A percentile compares a stretch with the other conserved stretches of the same genome.
These are phyloP conservation scores for Pulveroboletus sp. DNA, from an alignment of 768 basidiomycete species.

Conservation along the genomic window DNA sequence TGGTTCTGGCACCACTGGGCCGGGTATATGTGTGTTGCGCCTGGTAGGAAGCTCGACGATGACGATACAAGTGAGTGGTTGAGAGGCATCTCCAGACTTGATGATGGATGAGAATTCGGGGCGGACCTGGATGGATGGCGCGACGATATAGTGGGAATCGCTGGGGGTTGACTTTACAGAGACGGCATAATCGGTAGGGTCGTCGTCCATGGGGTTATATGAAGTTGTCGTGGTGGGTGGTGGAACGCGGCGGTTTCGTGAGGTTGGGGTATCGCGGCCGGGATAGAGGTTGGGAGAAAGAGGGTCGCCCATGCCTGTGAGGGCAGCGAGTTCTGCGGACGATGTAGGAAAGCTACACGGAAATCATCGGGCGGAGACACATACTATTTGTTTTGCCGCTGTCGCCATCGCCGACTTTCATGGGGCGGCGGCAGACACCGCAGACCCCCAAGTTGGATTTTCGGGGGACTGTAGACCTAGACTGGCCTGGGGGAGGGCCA, in stretches of 20 bases:
- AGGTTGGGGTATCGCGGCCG: conserved; percentile 52
- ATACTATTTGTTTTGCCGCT: conserved; percentile 83
- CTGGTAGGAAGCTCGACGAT: conserved; percentile 88
- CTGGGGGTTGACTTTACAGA: conserved; percentile 46
- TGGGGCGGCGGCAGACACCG: conserved; percentile 93
- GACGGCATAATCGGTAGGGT: conserved; percentile 64
- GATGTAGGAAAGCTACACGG: conserved; percentile 6
- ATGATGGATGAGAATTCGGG: conserved; percentile 86
- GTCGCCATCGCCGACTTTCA: conserved; percentile 91
- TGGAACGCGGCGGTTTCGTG: conserved; percentile 32
- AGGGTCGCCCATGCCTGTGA: conserved; percentile 83
- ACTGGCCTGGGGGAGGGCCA: conserved; percentile 70
- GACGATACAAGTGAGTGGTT: conserved; percentile 91
- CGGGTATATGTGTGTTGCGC: conserved; percentile 51
- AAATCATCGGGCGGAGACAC: conserved; percentile 16
- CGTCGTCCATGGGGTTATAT: conserved; percentile 79
- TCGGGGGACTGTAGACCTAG: conserved; percentile 51
- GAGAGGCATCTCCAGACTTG: conserved; percentile 62
- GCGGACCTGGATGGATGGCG: conserved; percentile 90
- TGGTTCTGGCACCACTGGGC: conserved; percentile 49
- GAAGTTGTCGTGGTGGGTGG: conserved; percentile 22
- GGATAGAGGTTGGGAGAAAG: conserved; percentile 55
- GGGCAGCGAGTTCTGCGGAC: conserved; percentile 78
- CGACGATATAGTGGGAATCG: conserved; percentile 70
- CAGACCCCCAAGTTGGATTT: conserved; percentile 90